Percentiles rank a stretch among this genome's conserved stretches.
Evolutionary conservation across 1,284 basidiomycete genomes (phyloP).

Genomic region (Tylopilus orsonianus): DNA sequence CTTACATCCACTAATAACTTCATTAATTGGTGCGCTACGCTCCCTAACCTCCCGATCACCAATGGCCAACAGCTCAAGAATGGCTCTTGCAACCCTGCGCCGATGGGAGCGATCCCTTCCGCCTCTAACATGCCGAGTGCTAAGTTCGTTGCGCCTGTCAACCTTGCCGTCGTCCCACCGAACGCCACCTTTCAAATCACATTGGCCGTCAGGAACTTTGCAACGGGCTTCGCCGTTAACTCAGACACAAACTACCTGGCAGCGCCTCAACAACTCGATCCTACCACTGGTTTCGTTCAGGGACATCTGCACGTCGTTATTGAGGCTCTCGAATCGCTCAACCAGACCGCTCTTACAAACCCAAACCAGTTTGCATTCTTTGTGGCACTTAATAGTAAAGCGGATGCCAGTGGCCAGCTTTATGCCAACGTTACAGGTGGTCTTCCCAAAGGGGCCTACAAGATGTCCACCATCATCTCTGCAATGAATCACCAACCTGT

Average conservation of each 20-base stretch:
- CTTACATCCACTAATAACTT: conserved; percentile 52
- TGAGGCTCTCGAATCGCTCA: conserved; percentile 51
- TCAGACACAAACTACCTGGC: conserved; percentile 55
- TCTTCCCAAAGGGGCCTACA: conserved; percentile 57
- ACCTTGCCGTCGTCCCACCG: conserved; percentile 42
- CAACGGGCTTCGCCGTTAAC: conserved; percentile 56
- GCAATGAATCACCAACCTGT: conserved; percentile 65
- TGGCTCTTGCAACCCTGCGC: conserved; percentile 59
- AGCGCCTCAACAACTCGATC: conserved; percentile 60
- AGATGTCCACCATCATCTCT: conserved; percentile 50
- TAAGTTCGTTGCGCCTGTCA: conserved; percentile 50
- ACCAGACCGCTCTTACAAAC: conserved; percentile 54
- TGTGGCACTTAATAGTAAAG: conserved; percentile 58
- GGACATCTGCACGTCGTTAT: conserved; percentile 71
- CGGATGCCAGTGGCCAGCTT: conserved; percentile 49
- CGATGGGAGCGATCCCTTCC: conserved; percentile 49
- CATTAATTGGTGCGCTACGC: conserved; percentile 48
- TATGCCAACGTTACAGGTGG: conserved; percentile 58
- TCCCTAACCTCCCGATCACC: conserved; percentile 37
- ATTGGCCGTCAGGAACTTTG: conserved; percentile 46
- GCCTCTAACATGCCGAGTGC: conserved; percentile 45
- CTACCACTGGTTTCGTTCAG: conserved; percentile 46
- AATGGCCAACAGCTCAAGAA: conserved; percentile 43
- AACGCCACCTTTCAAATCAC: conserved; percentile 48
- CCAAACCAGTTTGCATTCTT: conserved; percentile 67